Base-by-base conservation (phyloP, 2,329 filamentous ascomycete genomes). In the Iodosphaeria phyllophila region DNA sequence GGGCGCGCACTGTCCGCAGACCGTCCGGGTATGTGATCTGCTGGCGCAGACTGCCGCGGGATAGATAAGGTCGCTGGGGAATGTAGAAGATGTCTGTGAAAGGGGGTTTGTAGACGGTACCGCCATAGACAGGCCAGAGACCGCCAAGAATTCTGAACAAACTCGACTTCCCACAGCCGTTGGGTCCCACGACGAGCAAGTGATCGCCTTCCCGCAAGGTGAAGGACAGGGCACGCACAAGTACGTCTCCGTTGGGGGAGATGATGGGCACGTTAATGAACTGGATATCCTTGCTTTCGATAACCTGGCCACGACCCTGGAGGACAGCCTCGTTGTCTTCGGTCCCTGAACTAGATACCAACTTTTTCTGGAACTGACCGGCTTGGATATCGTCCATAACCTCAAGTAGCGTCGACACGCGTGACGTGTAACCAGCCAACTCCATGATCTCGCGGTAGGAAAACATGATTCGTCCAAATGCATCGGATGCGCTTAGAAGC, bases 11-110 rank as follows among this genome's bases (percentile, higher is more conserved):
- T 34, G 84, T 76, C 25, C 79, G 74, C 11, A 92, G 51, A 6
- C 72, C 76, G 48, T 98, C 89, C 0, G 89, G 89, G 50, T 98
- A 98, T 30, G 89, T 92, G 38, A 98, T 83, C 43, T 98, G 89
- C 47, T 95, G 83, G 19, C 89, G 74, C n/a, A 98, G 66, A 2
- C 78, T 83, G 13, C 89, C 89, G 26, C 82, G 72, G 9, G 79
- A 89, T 2, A 98, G 64, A 44, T 98, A 98, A 0, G 89, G 89
- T 2, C 89, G 72, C 44, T 98, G 89, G 0, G 89, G 89, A 35
- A 98, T 91, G 54, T 98, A 98, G 54, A 95, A 98, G 44, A 98
- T 95, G 44, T 89, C 77, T 36, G 79, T 72, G 41, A 86, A 89
- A 2, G 78, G 73, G 2, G 89, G 89, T 48, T 95, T 95, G 40